Conservation (phyloP, 2,329 filamentous ascomycete species). For the Colletotrichum eremochloae region DNA sequence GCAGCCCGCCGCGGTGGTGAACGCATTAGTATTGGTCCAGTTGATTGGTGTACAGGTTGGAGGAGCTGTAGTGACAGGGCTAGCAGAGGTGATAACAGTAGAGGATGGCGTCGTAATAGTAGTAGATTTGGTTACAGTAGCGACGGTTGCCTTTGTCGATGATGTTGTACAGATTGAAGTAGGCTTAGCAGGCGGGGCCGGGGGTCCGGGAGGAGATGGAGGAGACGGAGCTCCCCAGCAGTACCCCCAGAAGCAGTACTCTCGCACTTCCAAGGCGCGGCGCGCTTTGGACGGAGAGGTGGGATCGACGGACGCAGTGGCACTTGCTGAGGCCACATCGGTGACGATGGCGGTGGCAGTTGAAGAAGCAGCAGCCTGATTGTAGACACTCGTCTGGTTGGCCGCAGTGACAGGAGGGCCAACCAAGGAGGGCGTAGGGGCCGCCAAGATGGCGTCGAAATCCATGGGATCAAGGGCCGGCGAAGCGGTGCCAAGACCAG, state of each 20-base stretch:
- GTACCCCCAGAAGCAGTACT: conserved; percentile 21
- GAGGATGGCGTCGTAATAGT: neutral
- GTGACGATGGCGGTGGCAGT: conserved; percentile 15
- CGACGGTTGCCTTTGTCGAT: neutral
- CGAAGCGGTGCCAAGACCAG: conserved; percentile 27
- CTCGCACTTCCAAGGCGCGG: conserved; percentile 6
- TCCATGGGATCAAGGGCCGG: neutral
- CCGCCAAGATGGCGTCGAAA: conserved; percentile 20
- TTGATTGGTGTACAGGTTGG: conserved; percentile 31
- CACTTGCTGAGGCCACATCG: conserved; percentile 29
- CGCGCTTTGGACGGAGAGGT: no score
- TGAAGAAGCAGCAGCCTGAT: conserved; percentile 9
- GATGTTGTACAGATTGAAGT: conserved; percentile 1
- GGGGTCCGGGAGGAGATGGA: no score
- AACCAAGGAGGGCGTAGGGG: neutral
- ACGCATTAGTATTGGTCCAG: conserved; percentile 32
- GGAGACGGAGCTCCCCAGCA: neutral
- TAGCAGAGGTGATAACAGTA: conserved; percentile 7
- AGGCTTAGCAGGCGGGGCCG: no score
- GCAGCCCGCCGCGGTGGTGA: conserved; percentile 27
- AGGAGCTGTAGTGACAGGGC: conserved; percentile 13
- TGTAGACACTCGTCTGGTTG: conserved; percentile 27
- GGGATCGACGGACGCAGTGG: conserved; percentile 14
- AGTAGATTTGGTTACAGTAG: neutral
- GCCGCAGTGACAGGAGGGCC: conserved; percentile 26